These are phyloP conservation scores for Tetrahymena borealis DNA, from an alignment of 73 alveolate genomes.

Conservation along the genomic window DNA sequence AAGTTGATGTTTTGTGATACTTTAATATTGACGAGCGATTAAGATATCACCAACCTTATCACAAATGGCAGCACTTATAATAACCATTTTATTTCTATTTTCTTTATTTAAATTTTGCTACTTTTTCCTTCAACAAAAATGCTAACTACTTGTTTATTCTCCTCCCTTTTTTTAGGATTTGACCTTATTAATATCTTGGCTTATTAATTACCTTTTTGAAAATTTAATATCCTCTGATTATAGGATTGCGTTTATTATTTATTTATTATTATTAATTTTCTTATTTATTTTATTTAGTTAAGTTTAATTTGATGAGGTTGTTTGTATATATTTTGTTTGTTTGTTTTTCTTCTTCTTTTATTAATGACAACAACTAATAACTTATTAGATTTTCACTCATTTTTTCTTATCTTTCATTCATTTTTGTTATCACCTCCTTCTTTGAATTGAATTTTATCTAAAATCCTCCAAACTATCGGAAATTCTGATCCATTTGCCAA, in stretches of 20 bases:
- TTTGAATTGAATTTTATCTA: too few relatives aligned
- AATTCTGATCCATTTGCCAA: not conserved
- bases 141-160: not conserved
- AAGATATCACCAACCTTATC: slow-evolving; percentile 75
- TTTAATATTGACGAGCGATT: slow-evolving; percentile 85
- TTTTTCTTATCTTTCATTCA: not conserved
- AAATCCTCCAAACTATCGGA: not conserved
- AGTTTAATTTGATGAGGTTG: too few relatives aligned
- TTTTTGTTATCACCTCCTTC: too few relatives aligned
- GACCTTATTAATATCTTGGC: not conserved
- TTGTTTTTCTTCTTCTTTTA: not conserved
- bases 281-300: not conserved
- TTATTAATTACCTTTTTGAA: not conserved
- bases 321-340: too few relatives aligned
- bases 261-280: not conserved
- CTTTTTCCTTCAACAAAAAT: not conserved
- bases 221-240: not conserved
- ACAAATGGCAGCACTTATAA: slow-evolving; percentile 84
- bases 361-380: not conserved
- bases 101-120: not conserved
- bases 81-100: slow-evolving; percentile 73
- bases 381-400: too few relatives aligned
- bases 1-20: slow-evolving; percentile 73
- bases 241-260: not conserved
- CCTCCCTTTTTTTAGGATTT: not conserved